Conservation (phyloP, 2,329 filamentous ascomycete genomes). For the Talaromyces islandicus region DNA sequence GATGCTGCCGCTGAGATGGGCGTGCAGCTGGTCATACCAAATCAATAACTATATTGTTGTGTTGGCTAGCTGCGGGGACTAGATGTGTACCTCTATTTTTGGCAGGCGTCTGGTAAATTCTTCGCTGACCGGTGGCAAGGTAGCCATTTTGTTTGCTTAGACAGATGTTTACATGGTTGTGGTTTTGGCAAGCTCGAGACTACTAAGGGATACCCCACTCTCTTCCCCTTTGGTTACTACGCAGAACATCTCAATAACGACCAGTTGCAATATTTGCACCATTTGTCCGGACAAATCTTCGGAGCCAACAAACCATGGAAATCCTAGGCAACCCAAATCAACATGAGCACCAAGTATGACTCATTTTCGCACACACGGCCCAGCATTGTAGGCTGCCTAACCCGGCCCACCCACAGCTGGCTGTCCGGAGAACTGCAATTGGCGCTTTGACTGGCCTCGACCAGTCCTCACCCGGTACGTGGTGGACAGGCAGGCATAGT, state of each 20-base stretch:
- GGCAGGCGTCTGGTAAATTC: constrained; percentile 28
- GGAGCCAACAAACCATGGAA: neutral
- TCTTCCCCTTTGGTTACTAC: neutral
- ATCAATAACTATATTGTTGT: neutral
- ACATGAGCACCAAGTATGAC: neutral
- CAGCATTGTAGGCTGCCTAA: neutral
- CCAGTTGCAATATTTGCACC: too few relatives aligned
- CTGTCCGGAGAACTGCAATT: neutral
- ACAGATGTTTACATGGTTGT: neutral
- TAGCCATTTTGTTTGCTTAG: neutral
- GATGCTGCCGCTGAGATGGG: constrained; percentile 75
- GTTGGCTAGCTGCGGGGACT: neutral
- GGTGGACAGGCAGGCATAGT: neutral
- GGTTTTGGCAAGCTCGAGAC: neutral
- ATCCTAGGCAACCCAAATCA: neutral
- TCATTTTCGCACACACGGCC: neutral
- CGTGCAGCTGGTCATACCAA: constrained; percentile 57
- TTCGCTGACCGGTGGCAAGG: constrained; percentile 17
- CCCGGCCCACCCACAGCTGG: neutral
- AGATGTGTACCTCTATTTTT: constrained; percentile 27
- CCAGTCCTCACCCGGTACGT: neutral
- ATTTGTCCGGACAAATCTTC: neutral
- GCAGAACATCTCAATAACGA: neutral
- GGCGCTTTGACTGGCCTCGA: neutral
- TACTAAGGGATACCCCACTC: neutral